These are phyloP conservation scores for Cenchrus americanus DNA, from an alignment of 176 grass and related monocot genomes.

Conservation along the genomic window DNA sequence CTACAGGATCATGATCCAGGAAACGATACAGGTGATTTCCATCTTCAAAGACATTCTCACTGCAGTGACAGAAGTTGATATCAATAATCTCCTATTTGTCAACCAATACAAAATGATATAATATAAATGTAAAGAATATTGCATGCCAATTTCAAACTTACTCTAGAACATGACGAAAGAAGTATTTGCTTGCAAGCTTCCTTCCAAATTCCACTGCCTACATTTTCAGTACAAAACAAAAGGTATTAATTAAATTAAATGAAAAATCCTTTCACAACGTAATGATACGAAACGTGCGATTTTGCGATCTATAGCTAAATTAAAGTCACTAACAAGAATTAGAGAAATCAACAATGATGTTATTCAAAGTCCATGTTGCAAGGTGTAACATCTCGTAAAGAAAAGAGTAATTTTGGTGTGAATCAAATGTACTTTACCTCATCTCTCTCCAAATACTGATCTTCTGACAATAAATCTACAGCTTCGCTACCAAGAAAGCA, in stretches of 20 bases:
- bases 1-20: slow-evolving; percentile 80
- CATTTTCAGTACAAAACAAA: slow-evolving; percentile 15
- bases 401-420: slow-evolving; percentile 24
- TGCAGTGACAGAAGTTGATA: slow-evolving; percentile 46
- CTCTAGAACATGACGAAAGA: slow-evolving; percentile 82
- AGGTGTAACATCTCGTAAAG: slow-evolving; percentile 3
- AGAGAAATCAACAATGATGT: slow-evolving; percentile 16
- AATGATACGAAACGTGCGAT: slow-evolving; percentile 19
- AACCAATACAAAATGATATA: not conserved
- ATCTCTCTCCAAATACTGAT: slow-evolving; percentile 90
- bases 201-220: slow-evolving; percentile 92
- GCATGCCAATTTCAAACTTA: slow-evolving; percentile 52
- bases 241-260: not conserved
- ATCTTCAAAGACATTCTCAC: slow-evolving; percentile 94
- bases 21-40: slow-evolving; percentile 89
- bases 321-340: not conserved
- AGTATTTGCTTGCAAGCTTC: slow-evolving; percentile 83
- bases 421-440: slow-evolving; percentile 57
- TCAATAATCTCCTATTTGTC: slow-evolving; percentile 15
- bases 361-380: slow-evolving; percentile 25
- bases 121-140: slow-evolving; percentile 13
- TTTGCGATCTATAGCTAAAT: slow-evolving; percentile 9
- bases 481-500: slow-evolving; percentile 92
- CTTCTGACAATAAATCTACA: slow-evolving; percentile 94
- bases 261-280: slow-evolving; percentile 17